These are phyloP conservation scores for Fragaria ananassa DNA, from an alignment of 306 rosid genomes.

Conservation along the genomic window DNA sequence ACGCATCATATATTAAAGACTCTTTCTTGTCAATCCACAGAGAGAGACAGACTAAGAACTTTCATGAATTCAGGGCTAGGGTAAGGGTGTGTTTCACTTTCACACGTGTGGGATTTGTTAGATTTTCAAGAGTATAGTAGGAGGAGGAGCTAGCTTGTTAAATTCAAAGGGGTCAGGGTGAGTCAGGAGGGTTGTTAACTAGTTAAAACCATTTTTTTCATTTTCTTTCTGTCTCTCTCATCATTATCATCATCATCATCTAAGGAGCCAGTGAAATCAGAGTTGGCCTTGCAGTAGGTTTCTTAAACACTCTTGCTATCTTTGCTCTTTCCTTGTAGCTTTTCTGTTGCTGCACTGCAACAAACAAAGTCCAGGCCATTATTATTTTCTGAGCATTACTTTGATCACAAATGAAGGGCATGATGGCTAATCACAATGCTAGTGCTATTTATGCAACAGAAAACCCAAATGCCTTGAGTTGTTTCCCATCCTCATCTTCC, in stretches of 20 bases:
- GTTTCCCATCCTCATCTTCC: conserved; percentile 27
- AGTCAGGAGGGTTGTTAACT: conserved; percentile 49
- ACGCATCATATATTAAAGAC: conserved; percentile 46
- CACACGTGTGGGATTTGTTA: conserved; percentile 63
- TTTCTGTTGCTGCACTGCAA: conserved; percentile 11
- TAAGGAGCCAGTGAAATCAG: conserved; percentile 12
- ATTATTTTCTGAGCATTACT: conserved; percentile 21
- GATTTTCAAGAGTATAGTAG: conserved; percentile 6
- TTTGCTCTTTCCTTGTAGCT: conserved; percentile 29
- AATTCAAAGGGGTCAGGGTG: conserved; percentile 39
- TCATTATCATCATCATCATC: background rate
- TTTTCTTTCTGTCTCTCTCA: conserved; percentile 9
- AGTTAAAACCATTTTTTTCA: conserved; percentile 31
- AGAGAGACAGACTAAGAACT: conserved; percentile 56
- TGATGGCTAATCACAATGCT: conserved; percentile 34
- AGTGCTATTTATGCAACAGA: conserved; percentile 23
- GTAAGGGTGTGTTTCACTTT: conserved; percentile 23
- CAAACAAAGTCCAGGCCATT: conserved; percentile 16
- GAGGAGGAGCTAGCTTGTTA: conserved; percentile 28
- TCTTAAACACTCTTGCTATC: conserved; percentile 33
- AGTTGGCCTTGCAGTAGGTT: conserved; percentile 26
- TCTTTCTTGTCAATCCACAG: conserved; percentile 63
- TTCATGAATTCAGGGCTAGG: conserved; percentile 36
- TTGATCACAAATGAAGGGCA: conserved; percentile 34
- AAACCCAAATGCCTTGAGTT: conserved; percentile 31